phyloP scores from a whole-genome alignment of 805 yeast species.

The Cyberlindnera petersonii region DNA sequence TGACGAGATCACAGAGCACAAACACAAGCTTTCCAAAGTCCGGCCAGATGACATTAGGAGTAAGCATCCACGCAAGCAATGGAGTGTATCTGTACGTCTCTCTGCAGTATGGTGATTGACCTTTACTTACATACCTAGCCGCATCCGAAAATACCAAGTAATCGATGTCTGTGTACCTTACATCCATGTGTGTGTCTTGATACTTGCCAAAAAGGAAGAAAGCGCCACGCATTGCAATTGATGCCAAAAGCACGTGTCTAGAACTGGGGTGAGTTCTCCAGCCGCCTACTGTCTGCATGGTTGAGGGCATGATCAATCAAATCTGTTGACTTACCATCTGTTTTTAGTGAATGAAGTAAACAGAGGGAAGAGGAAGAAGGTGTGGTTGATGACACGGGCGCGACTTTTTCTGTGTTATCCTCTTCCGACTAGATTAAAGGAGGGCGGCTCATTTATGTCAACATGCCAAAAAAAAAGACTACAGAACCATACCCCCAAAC shows the following conservation, averaged over 20 bases:
- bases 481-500: too few species aligned
- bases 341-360: too few species aligned
- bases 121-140: constrained; percentile 55
- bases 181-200: constrained; percentile 76
- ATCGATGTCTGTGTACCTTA: constrained; percentile 91
- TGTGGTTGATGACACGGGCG: too few species aligned
- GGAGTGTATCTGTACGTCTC: constrained; percentile 96
- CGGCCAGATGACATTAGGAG: constrained; percentile 57
- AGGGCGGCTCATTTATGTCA: too few species aligned
- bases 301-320: too few species aligned
- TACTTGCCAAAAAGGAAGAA: constrained; percentile 78
- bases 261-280: too few species aligned
- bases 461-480: too few species aligned
- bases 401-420: too few species aligned
- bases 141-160: constrained; percentile 95
- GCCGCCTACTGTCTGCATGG: too few species aligned
- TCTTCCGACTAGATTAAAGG: too few species aligned
- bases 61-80: constrained; percentile 72
- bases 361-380: too few species aligned
- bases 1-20: constrained; percentile 70
- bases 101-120: constrained; percentile 68
- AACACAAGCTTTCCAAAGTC: constrained; percentile 81
- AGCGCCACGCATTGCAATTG: constrained; percentile 45
- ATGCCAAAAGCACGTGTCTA: constrained; percentile 12
- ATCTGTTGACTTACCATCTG: too few species aligned